Conservation (phyloP, 768 basidiomycete species). For the Austroboletus festivus region DNA sequence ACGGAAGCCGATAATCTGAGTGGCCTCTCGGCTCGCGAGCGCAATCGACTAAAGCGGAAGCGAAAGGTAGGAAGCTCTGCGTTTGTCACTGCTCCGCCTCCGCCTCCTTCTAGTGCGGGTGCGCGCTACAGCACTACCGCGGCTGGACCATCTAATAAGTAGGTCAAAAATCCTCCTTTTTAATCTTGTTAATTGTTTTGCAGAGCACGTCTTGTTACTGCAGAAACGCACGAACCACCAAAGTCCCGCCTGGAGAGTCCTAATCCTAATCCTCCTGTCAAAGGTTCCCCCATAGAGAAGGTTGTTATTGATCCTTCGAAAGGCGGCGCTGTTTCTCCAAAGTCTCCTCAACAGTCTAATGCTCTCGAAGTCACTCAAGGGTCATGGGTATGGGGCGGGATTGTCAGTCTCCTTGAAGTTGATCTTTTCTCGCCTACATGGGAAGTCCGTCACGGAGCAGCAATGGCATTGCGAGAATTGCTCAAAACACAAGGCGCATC, state of each 20-base stretch:
- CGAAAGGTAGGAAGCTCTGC: slow-evolving; percentile 83
- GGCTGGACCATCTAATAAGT: slow-evolving; percentile 60
- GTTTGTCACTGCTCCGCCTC: slow-evolving; percentile 68
- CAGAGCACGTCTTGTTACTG: slow-evolving; percentile 72
- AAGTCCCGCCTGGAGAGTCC: slow-evolving; percentile 61
- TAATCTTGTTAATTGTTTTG: slow-evolving; percentile 3
- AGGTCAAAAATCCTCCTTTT: slow-evolving; percentile 16
- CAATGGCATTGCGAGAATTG: slow-evolving; percentile 86
- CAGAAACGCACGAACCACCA: slow-evolving; percentile 51
- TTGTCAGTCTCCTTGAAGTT: slow-evolving; percentile 74
- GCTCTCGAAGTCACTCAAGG: slow-evolving; percentile 74
- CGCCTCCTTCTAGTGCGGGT: slow-evolving; percentile 54
- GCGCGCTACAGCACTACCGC: slow-evolving; percentile 62
- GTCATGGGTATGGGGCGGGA: slow-evolving; percentile 83
- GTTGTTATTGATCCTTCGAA: slow-evolving; percentile 78
- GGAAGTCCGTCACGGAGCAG: slow-evolving; percentile 94
- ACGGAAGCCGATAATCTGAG: slow-evolving; percentile 42
- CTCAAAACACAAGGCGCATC: slow-evolving; percentile 78
- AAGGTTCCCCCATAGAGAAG: slow-evolving; percentile 49
- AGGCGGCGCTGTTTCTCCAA: slow-evolving; percentile 81
- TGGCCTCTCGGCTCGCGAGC: slow-evolving; percentile 84
- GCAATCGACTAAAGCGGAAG: slow-evolving; percentile 92
- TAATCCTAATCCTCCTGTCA: slow-evolving; percentile 38
- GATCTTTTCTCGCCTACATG: slow-evolving; percentile 83
- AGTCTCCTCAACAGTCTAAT: slow-evolving; percentile 70